A percentile compares a stretch with the other conserved stretches of the same genome.
Conservation (phyloP, 2,329 filamentous ascomycete genomes). For the Diaporthe caulivora region DNA sequence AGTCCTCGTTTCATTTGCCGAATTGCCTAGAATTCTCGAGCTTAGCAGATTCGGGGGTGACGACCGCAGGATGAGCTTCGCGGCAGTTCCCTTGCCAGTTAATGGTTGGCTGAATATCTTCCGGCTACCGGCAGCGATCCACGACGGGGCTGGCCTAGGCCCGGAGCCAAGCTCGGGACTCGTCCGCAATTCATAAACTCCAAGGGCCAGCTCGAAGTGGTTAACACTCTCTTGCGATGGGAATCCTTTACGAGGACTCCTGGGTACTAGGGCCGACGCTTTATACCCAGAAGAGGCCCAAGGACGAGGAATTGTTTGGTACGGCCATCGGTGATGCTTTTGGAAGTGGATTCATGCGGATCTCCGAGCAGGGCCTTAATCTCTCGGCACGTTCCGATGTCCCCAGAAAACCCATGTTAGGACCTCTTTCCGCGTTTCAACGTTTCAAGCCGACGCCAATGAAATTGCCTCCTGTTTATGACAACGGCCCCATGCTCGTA, state of each 20-base stretch:
- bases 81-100: not conserved
- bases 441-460: slow-evolving; percentile 35
- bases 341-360: slow-evolving; percentile 32
- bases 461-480: slow-evolving; percentile 19
- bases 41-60: slow-evolving; percentile 19
- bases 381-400: slow-evolving; percentile 37
- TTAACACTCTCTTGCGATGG: not conserved
- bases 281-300: slow-evolving; percentile 12
- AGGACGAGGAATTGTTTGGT: not conserved
- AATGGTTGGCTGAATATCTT: slow-evolving; percentile 10
- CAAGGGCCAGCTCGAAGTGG: not conserved
- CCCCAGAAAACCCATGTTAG: slow-evolving; percentile 22
- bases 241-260: not conserved
- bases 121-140: not conserved
- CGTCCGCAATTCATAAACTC: not conserved
- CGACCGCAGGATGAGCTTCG: slow-evolving; percentile 6
- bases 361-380: slow-evolving; percentile 37
- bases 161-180: slow-evolving; percentile 8
- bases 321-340: slow-evolving; percentile 3
- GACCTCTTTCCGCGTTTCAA: slow-evolving; percentile 25
- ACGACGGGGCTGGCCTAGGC: not conserved
- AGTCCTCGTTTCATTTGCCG: slow-evolving; percentile 19
- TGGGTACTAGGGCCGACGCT: not conserved
- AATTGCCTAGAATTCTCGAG: not conserved
- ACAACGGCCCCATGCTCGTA: slow-evolving; percentile 17